Evolutionary conservation across 306 rosid species (phyloP), one percentile per base, ranked within the genome.

Genomic region (Citrullus colocynthis): DNA sequence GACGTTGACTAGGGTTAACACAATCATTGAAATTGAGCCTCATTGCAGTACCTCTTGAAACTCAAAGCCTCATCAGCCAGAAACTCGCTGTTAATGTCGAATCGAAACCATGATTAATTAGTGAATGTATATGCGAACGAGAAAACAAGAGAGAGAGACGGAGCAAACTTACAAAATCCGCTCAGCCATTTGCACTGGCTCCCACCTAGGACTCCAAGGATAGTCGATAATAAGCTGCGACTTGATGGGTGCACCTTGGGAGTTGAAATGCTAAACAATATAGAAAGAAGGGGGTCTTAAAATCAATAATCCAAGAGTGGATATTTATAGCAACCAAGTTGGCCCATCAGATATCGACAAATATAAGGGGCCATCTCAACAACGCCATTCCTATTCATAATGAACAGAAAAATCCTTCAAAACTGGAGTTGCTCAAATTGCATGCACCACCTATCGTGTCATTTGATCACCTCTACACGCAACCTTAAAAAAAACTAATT

Each of bases 131-230:
- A 76, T 7, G 7, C 14, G 9, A 32, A n/a, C 6, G 9, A 65
- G 1, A 17, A 16, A 28, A 18, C 8, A 58, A 9, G 32, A 20
- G 69, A 15, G 72, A 64, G 15, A 58, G 21, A 16, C 30, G 1
- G 12, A 73, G 6, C 61, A 5, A 79, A 86, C 97, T 89, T 82
- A 93, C 98, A 63, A 84, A 55, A 90, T 87, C 48, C 92, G 88
- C 75, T 88, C 98, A 48, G 96, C 90, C 97, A 93, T 93, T 67
- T 12, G 83, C 10, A 83, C 72, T 60, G 67, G 70, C 81, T 91
- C 96, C 98, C 98, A 93, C 87, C 98, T 90, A 5, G 98, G 98
- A 83, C 98, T 93, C 91, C 93, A 93, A 24, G 96, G 98, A 77
- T 81, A 93, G 41, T 91, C 92, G n/a, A 82, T 77, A 7, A 89